These are phyloP conservation scores for Aspergillus glaucus DNA, from an alignment of 2,329 filamentous ascomycete genomes.

Conservation along the genomic window DNA sequence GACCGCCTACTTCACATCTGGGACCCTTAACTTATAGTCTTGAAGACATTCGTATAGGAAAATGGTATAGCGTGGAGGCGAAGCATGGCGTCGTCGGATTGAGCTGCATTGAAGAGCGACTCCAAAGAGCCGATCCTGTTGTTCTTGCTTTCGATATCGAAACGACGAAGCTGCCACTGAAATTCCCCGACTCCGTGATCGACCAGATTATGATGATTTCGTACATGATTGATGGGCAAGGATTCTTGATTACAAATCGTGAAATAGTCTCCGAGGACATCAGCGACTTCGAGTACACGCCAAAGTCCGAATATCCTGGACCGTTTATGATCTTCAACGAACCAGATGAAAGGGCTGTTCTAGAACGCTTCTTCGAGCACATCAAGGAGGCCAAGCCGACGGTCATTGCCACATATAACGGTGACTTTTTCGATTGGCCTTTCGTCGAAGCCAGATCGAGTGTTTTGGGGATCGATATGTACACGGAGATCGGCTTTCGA, in stretches of 20 bases:
- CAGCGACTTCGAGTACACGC: conserved; percentile 95
- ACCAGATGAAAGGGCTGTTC: conserved; percentile 76
- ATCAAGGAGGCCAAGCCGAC: conserved; percentile 92
- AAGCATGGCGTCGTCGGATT: conserved; percentile 86
- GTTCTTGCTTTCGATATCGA: conserved; percentile 99
- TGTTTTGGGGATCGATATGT: conserved; percentile 97
- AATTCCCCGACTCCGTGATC: conserved; percentile 89
- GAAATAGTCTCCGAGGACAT: conserved; percentile 98
- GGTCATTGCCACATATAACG: conserved; percentile 99
- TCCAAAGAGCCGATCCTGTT: conserved; percentile 90
- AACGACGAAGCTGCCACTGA: conserved; percentile 88
- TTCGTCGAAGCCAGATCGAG: conserved; percentile 93
- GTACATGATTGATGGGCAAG: conserved; percentile 99
- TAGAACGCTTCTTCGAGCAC: conserved; percentile 91
- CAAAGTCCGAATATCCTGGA: conserved; percentile 90
- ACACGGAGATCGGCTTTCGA: conserved; percentile 93
- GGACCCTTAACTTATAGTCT: conserved; percentile 16
- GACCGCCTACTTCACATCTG: neutral
- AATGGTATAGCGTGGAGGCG: conserved; percentile 93
- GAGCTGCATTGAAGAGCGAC: conserved; percentile 74
- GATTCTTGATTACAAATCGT: conserved; percentile 94
- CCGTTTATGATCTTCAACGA: conserved; percentile 99
- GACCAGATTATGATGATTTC: conserved; percentile 99
- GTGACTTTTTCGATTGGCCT: conserved; percentile 99
- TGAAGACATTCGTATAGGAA: conserved; percentile 85